A percentile compares a stretch with the other conserved stretches of the same genome.
These are phyloP conservation scores for Mrakia gelida DNA, from an alignment of 768 basidiomycete genomes.

Conservation along the genomic window DNA sequence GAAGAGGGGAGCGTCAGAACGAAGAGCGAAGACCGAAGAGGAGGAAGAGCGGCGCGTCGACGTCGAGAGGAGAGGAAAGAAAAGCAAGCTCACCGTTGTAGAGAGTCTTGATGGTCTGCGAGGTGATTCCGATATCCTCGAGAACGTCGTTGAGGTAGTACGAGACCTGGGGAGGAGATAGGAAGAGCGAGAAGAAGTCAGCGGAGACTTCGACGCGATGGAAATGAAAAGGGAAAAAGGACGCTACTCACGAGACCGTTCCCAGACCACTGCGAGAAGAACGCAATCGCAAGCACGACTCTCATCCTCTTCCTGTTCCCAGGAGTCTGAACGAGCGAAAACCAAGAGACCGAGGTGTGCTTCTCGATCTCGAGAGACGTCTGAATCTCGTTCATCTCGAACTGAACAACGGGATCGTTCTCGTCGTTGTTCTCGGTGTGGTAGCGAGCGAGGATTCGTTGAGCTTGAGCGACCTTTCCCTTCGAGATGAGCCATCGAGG, in stretches of 20 bases:
- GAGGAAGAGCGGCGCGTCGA: no score
- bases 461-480: constrained; percentile 65
- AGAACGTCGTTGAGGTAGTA: constrained; percentile 77
- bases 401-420: constrained; percentile 24
- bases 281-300: constrained; percentile 27
- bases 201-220: no score
- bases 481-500: constrained; percentile 78
- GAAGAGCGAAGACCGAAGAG: neutral
- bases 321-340: neutral
- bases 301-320: constrained; percentile 26
- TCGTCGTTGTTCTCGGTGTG: constrained; percentile 61
- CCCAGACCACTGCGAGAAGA: constrained; percentile 75
- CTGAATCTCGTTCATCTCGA: constrained; percentile 32
- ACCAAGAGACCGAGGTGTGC: neutral
- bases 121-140: constrained; percentile 44
- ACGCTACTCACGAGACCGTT: constrained; percentile 55
- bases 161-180: constrained; percentile 41
- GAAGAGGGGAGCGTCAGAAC: neutral
- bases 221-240: no score
- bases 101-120: constrained; percentile 45
- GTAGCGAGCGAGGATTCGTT: constrained; percentile 68
- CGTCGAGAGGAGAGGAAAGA: no score
- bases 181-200: no score
- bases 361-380: constrained; percentile 22
- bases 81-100: constrained; percentile 18